phyloP scores from a whole-genome alignment of 441 rosid species.

The Iberis amara region DNA sequence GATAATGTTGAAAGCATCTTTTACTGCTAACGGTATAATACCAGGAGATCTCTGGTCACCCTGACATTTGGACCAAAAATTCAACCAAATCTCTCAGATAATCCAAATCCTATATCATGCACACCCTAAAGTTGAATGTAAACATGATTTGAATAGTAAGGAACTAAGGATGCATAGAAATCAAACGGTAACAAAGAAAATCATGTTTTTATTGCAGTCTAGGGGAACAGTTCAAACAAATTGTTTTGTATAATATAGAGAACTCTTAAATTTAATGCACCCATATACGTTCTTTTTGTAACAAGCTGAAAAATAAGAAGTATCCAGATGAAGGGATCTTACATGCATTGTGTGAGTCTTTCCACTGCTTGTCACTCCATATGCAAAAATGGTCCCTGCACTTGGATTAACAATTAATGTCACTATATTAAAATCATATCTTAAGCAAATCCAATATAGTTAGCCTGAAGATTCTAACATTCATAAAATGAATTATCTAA shows the following conservation, averaged over 20 bases:
- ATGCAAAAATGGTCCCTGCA: slow-evolving; percentile 95
- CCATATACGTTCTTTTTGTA: background rate
- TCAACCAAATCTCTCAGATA: slow-evolving; percentile 25
- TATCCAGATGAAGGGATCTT: slow-evolving; percentile 35
- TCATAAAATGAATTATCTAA: background rate
- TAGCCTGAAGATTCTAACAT: slow-evolving; percentile 4
- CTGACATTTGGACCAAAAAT: slow-evolving; percentile 46
- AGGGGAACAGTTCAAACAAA: slow-evolving; percentile 1
- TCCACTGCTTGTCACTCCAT: slow-evolving; percentile 99
- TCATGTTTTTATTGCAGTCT: background rate
- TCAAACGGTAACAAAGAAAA: background rate
- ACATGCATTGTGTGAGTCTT: slow-evolving; percentile 99
- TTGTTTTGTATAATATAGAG: background rate
- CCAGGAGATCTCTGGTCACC: slow-evolving; percentile 99
- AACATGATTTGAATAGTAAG: background rate
- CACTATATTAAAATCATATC: slow-evolving; percentile 17
- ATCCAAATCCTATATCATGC: slow-evolving; percentile 9
- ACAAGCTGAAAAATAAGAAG: slow-evolving; percentile 11
- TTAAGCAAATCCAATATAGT: background rate
- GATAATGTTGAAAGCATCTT: slow-evolving; percentile 93
- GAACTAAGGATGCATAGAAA: slow-evolving; percentile 2
- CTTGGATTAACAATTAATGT: slow-evolving; percentile 28
- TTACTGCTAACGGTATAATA: slow-evolving; percentile 91
- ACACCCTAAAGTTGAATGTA: slow-evolving; percentile 12
- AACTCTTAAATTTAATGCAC: background rate